Base-by-base conservation (phyloP, 371 early-diverging fungal genomes). In the Lichtheimia ramosa region DNA sequence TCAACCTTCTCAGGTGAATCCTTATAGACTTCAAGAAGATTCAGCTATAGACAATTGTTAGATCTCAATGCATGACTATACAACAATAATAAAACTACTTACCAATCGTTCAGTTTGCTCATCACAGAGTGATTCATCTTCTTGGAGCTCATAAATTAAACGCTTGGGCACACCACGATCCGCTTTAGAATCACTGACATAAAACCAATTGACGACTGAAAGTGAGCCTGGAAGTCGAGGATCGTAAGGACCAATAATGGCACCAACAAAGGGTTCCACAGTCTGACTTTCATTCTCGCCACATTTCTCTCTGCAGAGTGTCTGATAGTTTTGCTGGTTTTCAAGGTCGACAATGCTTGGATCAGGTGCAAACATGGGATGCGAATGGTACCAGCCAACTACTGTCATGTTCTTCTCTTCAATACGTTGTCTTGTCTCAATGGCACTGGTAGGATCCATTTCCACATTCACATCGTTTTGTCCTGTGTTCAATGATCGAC, bases 241-340 rank as follows among this genome's bases (percentile, higher is more conserved):
- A 68, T 92, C 92, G 58, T 93, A 93, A 3, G 95, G 93, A 0
- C 92, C 87, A 25, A 93, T 87, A 58, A 94, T 94, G 12, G 92
- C 95, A n/a, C 94, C 94, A 2, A 95, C 89, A 83, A 95, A 95
- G 0, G 95, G 95, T 51, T 86, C 87, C 50, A 82, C 64, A 56
- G 68, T 54, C 54, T 61, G 16, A 20, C 58, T 18, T 13, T 15
- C 20, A 24, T 14, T 25, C 23, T 54, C 16, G 4, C 27, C 25
- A 18, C 48, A 61, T 15, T 83, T 74, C 23, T 84, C 84, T 49
- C 85, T 73, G 58, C 86, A 89, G 0, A 88, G 78, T 15, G 68
- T 58, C 73, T 95, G 95, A 62, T 95, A 93, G 10, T 87, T 88
- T 43, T 80, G 81, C 69, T 93, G 95, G 69, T 91, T 93, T 66